Evolutionary conservation across 2,329 filamentous ascomycete genomes (phyloP).

Genomic region (Fusarium proliferatum): DNA sequence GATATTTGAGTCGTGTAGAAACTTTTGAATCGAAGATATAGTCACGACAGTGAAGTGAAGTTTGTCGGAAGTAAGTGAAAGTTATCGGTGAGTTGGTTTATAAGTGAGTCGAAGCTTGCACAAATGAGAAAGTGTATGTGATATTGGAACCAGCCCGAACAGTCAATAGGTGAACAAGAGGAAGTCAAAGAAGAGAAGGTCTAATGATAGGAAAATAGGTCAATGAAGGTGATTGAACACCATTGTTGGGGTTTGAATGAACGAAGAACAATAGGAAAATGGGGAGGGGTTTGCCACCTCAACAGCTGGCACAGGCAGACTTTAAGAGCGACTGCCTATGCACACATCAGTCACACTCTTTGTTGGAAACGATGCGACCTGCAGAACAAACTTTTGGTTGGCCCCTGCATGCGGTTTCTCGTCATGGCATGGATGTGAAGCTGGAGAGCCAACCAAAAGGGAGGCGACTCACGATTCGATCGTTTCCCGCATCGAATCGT

Average conservation of each 20-base stretch:
- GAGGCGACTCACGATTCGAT: conserved; percentile 24
- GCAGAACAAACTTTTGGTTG: conserved; percentile 3
- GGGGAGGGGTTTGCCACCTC: conserved; percentile 26
- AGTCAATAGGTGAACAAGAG: conserved; percentile 27
- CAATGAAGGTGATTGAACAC: conserved; percentile 40
- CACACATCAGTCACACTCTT: conserved; percentile 19
- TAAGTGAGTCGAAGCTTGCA: conserved; percentile 5
- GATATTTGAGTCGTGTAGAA: neutral
- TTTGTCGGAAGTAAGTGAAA: conserved; percentile 8
- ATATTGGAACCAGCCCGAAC: conserved; percentile 36
- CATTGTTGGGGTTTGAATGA: conserved; percentile 45
- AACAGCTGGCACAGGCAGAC: conserved; percentile 36
- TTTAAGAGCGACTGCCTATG: conserved; percentile 40
- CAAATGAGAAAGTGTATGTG: conserved; percentile 27
- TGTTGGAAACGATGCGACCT: conserved; percentile 16
- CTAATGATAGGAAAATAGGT: conserved; percentile 38
- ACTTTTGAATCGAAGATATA: neutral
- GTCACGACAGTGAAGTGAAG: conserved; percentile 11
- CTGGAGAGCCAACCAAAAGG: conserved; percentile 21
- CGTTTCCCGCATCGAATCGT: conserved; percentile 26
- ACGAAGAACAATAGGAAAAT: conserved; percentile 34
- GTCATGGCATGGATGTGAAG: conserved; percentile 15
- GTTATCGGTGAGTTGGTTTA: conserved; percentile 1
- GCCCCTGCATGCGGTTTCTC: conserved; percentile 25
- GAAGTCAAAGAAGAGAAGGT: conserved; percentile 26